Conservation (phyloP, 257 asterid species). For the Primulina eburnea region DNA sequence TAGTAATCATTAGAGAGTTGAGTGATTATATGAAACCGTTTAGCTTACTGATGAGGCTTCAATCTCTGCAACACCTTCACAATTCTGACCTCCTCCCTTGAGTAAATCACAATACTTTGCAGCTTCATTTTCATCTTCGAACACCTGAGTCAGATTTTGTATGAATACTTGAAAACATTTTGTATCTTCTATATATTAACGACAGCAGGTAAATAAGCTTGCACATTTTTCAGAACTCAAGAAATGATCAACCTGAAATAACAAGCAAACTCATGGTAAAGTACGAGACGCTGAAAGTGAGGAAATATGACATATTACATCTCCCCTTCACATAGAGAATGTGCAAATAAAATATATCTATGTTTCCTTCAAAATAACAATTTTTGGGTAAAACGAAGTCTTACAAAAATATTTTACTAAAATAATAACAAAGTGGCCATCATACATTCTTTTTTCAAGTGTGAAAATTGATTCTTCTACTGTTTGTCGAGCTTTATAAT, state of each 20-base stretch:
- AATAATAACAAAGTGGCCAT: background rate
- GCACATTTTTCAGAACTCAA: background rate
- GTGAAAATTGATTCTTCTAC: background rate
- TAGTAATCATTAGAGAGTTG: conserved; percentile 1
- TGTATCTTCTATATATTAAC: background rate
- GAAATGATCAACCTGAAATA: background rate
- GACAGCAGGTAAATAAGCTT: background rate
- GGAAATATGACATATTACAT: background rate
- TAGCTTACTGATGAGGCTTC: conserved; percentile 87
- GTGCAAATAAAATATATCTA: background rate
- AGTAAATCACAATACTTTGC: conserved; percentile 86
- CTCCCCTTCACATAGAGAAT: background rate
- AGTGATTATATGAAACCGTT: conserved; percentile 6
- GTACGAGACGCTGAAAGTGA: background rate
- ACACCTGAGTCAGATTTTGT: conserved; percentile 44
- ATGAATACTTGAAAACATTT: background rate
- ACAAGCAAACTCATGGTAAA: background rate
- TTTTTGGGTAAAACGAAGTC: background rate
- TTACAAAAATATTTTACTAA: background rate
- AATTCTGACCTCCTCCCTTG: conserved; percentile 86
- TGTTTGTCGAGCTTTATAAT: background rate
- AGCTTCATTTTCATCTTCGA: conserved; percentile 91
- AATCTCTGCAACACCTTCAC: conserved; percentile 93
- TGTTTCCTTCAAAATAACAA: background rate
- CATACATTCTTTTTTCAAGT: background rate